Evolutionary conservation across 495 filamentous ascomycete species (phyloP).

Genomic region (Glarea lozoyensis): DNA sequence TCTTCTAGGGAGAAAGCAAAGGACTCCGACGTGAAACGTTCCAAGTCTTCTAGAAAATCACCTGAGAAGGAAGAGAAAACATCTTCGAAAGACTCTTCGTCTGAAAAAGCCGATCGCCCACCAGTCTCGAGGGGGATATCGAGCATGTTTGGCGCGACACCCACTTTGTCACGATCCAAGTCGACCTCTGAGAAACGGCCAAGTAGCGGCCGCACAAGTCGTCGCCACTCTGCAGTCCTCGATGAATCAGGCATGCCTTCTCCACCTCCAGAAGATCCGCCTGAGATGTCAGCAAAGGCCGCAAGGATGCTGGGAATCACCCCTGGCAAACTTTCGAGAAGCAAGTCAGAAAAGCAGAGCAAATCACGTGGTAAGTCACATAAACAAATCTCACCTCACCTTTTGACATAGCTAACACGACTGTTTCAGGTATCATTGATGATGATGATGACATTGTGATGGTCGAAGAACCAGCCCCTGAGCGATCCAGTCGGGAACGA

Average conservation of each 20-base stretch:
- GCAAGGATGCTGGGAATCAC: constrained; percentile 41
- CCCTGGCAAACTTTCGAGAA: constrained; percentile 21
- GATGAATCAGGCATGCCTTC: constrained; percentile 31
- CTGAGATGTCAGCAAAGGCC: constrained; percentile 43
- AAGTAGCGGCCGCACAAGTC: constrained; percentile 27
- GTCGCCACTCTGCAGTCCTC: constrained; percentile 38
- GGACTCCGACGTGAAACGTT: constrained; percentile 22
- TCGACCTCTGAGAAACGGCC: constrained; percentile 40
- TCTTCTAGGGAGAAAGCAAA: constrained; percentile 24
- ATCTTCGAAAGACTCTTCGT: constrained; percentile 31
- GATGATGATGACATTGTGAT: constrained; percentile 24
- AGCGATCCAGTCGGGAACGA: constrained; percentile 16
- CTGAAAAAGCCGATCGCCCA: constrained; percentile 32
- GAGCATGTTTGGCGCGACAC: constrained; percentile 41
- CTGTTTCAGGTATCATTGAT: constrained; percentile 8
- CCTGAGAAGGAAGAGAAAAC: constrained; percentile 21
- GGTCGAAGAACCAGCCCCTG: constrained; percentile 15
- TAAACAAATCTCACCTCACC: constrained; percentile 6
- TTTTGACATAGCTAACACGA: constrained; percentile 12
- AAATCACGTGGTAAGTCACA: constrained; percentile 12
- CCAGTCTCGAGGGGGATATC: constrained; percentile 31
- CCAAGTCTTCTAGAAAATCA: constrained; percentile 27
- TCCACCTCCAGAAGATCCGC: constrained; percentile 30
- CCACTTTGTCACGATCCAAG: constrained; percentile 41
- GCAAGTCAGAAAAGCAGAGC: constrained; percentile 30